Base-by-base conservation (phyloP, 495 filamentous ascomycete genomes). In the Aspergillus asperescens region DNA sequence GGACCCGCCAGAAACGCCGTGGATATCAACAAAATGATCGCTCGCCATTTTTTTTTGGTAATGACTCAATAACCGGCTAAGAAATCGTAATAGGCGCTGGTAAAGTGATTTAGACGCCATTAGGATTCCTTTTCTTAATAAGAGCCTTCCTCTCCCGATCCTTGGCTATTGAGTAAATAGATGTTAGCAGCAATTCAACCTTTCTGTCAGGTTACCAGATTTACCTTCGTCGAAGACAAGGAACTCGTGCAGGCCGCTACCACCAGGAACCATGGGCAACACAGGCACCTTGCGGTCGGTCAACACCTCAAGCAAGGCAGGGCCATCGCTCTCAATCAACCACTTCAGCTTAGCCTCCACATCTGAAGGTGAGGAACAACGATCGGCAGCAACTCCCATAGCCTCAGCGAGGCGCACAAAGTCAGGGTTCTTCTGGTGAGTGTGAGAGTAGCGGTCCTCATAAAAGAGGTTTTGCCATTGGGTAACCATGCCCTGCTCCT, bases 401-500 rank as follows among this genome's bases (percentile, higher is more conserved):
- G 89, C 78, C 55, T 93, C 85, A 8, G 84, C 83, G 20, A 95
- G 72, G 68, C 91, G 92, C 60, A 90, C 82, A 65, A 91, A 93
- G 60, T 93, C 82, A 4, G 90, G 87, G 65, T 95, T 95, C 63
- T 81, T 81, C 67, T 95, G 89, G 62, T 95, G 92, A 2, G 89
- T 95, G 64, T 95, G 90, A 18, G 89, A 82, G 67, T 91, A 95
- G 44, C 92, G 83, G 61, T 96, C 88, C 58, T 93, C 82, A 69
- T 93, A 96, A 73, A 96, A 95, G 39, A 96, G 77, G 56, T 83
- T 85, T 67, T 96, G 92, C 88, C 90, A 94, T 70, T 96, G 90
- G 3, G 92, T 95, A 3, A 96, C 90, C 92, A 96, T 97, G 48
- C 68, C 74, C 68, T 96, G 91, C 66, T 95, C 90, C 69, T 96